Conservation (phyloP, 805 yeast genomes). For the Saturnispora silvae region DNA sequence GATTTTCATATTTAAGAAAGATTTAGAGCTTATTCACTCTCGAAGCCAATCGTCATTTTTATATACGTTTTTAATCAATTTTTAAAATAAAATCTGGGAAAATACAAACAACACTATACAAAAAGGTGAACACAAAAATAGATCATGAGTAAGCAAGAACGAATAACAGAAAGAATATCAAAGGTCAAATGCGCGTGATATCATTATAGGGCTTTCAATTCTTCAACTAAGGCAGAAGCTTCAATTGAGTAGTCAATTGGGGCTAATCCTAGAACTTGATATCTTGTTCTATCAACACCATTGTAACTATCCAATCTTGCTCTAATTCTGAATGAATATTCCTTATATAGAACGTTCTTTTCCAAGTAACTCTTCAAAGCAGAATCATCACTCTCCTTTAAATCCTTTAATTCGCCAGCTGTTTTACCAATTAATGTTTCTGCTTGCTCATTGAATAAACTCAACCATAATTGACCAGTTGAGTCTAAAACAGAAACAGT, state of each 20-base stretch:
- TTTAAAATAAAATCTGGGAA: background rate
- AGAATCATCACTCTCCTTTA: conserved; percentile 37
- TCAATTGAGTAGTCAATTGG: conserved; percentile 49
- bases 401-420: conserved; percentile 46
- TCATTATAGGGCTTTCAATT: conserved; percentile 28
- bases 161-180: too few relatives aligned
- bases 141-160: conserved; percentile 1
- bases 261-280: conserved; percentile 47
- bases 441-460: conserved; percentile 82
- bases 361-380: conserved; percentile 20
- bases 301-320: conserved; percentile 81
- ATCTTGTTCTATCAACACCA: conserved; percentile 67
- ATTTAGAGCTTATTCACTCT: too few relatives aligned
- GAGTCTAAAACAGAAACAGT: conserved; percentile 69
- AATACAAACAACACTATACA: background rate
- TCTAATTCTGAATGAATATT: conserved; percentile 63
- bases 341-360: conserved; percentile 43
- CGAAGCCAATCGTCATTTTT: too few relatives aligned
- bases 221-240: conserved; percentile 43
- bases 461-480: conserved; percentile 78
- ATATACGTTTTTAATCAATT: too few relatives aligned
- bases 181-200: too few relatives aligned
- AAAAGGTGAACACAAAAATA: conserved; percentile 2
- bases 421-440: conserved; percentile 50
- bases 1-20: conserved; percentile 27